These are phyloP conservation scores for Penicillium sp. DNA, from an alignment of 2,329 filamentous ascomycete species.

Conservation along the genomic window DNA sequence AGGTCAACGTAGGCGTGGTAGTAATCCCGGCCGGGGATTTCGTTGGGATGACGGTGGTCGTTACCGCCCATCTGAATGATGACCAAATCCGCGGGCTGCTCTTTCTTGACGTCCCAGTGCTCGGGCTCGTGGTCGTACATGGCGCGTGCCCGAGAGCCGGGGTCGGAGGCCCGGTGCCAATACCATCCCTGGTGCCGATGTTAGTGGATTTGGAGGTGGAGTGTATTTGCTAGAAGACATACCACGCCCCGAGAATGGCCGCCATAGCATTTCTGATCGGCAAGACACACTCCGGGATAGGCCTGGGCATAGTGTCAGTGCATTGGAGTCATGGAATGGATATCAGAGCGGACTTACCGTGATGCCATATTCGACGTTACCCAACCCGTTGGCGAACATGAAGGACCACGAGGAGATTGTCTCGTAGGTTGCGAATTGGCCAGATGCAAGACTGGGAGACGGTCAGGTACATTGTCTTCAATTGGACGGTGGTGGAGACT, in stretches of 20 bases:
- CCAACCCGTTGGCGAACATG: constrained; percentile 54
- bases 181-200: constrained; percentile 44
- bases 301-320: constrained; percentile 20
- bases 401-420: constrained; percentile 56
- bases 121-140: constrained; percentile 42
- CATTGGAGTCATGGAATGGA: neutral
- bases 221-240: neutral
- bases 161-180: constrained; percentile 57
- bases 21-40: constrained; percentile 40
- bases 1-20: constrained; percentile 42
- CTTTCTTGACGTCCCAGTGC: constrained; percentile 24
- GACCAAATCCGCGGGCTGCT: constrained; percentile 39
- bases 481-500: constrained; percentile 1
- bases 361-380: constrained; percentile 56
- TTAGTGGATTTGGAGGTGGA: constrained; percentile 6
- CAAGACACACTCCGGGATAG: constrained; percentile 58
- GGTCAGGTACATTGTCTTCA: constrained; percentile 43
- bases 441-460: constrained; percentile 50
- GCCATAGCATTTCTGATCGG: constrained; percentile 56
- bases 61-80: constrained; percentile 49
- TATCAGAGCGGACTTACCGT: constrained; percentile 32
- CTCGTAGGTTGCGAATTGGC: constrained; percentile 59
- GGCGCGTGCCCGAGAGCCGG: constrained; percentile 45
- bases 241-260: constrained; percentile 49
- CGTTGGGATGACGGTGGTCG: constrained; percentile 44